Evolutionary conservation across 2,329 filamentous ascomycete species (phyloP), one percentile per base, ranked within the genome.

Genomic region (Botryotinia globosa): DNA sequence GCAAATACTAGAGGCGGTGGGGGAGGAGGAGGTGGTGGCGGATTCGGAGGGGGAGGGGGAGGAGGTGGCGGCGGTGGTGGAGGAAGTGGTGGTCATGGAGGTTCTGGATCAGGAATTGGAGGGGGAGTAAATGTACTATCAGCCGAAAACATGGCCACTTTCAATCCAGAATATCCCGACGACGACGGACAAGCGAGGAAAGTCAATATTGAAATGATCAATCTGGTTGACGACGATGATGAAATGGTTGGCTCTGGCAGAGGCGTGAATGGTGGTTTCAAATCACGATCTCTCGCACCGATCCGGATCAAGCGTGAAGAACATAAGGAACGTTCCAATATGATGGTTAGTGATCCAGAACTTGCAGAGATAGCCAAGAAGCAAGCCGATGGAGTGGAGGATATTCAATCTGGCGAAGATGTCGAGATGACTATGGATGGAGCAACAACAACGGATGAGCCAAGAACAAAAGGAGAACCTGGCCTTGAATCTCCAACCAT

Each of bases 191-290:
- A 66, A 37, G 66, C 66, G 29, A 65, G n/a, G 22, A 74, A 77
- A 74, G 73, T 79, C n/a, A 75, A 80, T 59, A 80, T 80, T n/a
- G 77, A 79, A 58, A 56, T 72, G 8, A 80, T 80, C 39, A 80
- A 79, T 67, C 42, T 76, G 4, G 51, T 74, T 22, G 75, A 73
- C 0, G 76, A 76, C 39, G 74, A 76, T 10, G 74, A 76, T 9
- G 73, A 74, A 8, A 70, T 74, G 22, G 69, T 68, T 34, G 73
- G 62, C 10, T 71, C 59, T 48, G 37, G 69, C 34, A 56, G 61
- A 54, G 44, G 74, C 69, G 74, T 72, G 16, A 77, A 75, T 72
- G 73, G 42, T 34, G 64, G 56, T 32, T 44, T 39, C 18, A 70
- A 62, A 39, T 75, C 73, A 62, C 72, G 74, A 25, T 74, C 75